phyloP scores from a whole-genome alignment of 768 basidiomycete genomes.

The Candolleomyces efflorescens region DNA sequence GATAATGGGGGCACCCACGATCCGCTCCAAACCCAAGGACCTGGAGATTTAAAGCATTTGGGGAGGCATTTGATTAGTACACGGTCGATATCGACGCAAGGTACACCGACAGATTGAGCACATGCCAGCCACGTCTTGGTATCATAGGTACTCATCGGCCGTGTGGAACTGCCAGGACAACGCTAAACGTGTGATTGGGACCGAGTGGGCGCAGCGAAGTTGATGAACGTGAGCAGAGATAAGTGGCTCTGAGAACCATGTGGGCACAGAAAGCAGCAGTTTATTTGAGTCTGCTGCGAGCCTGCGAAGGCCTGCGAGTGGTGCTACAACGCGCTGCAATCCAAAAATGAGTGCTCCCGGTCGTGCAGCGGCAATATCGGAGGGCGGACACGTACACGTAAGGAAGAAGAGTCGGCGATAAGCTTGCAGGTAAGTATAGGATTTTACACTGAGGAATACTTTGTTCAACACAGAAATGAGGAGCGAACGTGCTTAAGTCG shows the following conservation, averaged over 20 bases:
- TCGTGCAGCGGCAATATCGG: too few species aligned
- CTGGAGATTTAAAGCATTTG: constrained; percentile 9
- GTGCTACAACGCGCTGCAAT: background rate
- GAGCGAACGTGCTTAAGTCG: too few species aligned
- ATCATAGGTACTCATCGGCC: background rate
- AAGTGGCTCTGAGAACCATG: background rate
- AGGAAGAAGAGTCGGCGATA: too few species aligned
- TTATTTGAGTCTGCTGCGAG: background rate
- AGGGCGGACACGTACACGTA: too few species aligned
- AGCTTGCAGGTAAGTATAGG: too few species aligned
- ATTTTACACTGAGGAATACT: too few species aligned
- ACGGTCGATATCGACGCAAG: constrained; percentile 9
- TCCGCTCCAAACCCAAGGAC: constrained; percentile 9
- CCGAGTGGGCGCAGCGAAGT: background rate
- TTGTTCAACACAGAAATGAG: too few species aligned
- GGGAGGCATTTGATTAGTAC: constrained; percentile 11
- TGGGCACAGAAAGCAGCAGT: background rate
- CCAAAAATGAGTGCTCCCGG: background rate
- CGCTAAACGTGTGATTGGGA: constrained; percentile 1
- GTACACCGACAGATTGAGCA: constrained; percentile 19
- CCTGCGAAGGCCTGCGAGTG: too few species aligned
- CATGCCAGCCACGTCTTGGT: constrained; percentile 14
- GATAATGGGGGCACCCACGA: constrained; percentile 2
- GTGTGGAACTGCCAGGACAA: background rate
- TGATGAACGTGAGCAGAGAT: constrained; percentile 1